phyloP scores from a whole-genome alignment of 2,329 filamentous ascomycete species.

The Ophiosphaerella korrae region DNA sequence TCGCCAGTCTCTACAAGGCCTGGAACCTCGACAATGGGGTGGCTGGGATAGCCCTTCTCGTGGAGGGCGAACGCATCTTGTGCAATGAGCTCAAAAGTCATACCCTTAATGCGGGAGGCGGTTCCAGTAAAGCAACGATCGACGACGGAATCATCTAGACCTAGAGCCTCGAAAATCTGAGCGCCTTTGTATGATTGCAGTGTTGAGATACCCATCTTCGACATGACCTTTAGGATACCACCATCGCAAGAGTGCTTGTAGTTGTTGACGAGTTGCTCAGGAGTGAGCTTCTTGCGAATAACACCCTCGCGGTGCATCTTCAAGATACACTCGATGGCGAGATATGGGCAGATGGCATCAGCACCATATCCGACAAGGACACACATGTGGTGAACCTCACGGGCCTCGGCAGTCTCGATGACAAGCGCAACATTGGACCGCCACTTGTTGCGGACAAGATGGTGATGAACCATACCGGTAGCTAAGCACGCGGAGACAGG shows the following conservation, averaged over 20 bases:
- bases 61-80: conserved; percentile 95
- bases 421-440: conserved; percentile 84
- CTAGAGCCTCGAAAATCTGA: conserved; percentile 95
- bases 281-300: conserved; percentile 84
- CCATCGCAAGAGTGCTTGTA: conserved; percentile 97
- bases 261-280: conserved; percentile 86
- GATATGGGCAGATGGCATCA: conserved; percentile 92
- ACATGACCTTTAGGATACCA: conserved; percentile 98
- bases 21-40: conserved; percentile 74
- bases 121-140: conserved; percentile 95
- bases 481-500: conserved; percentile 85
- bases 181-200: conserved; percentile 96
- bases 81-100: conserved; percentile 91
- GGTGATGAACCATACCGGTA: conserved; percentile 93
- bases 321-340: conserved; percentile 93
- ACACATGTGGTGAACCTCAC: conserved; percentile 98
- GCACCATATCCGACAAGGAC: conserved; percentile 95
- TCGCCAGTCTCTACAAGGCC: conserved; percentile 91
- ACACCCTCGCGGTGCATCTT: conserved; percentile 94
- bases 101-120: conserved; percentile 89
- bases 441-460: conserved; percentile 95
- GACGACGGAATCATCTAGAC: conserved; percentile 88
- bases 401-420: conserved; percentile 91
- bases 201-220: conserved; percentile 99
- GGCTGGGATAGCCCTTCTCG: conserved; percentile 87